A percentile compares a stretch with the other conserved stretches of the same genome.
Evolutionary conservation across 805 yeast genomes (phyloP).

Genomic region (Maudiozyma saulgeensis): DNA sequence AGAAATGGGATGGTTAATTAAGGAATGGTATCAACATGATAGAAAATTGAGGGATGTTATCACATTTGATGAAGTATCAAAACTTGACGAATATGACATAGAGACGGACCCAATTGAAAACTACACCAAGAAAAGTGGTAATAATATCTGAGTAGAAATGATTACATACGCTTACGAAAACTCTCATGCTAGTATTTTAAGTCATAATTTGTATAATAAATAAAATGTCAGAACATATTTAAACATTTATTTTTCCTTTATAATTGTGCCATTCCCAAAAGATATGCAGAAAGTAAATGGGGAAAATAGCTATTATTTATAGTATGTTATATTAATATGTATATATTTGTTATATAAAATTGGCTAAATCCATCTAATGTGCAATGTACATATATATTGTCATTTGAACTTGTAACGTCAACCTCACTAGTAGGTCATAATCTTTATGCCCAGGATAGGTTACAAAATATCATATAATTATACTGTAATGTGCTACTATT

Average conservation of each 20-base stretch:
- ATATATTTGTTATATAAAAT: neutral
- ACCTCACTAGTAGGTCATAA: no score
- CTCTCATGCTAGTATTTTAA: no score
- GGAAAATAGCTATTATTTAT: no score
- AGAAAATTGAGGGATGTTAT: constrained; percentile 52
- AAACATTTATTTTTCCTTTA: no score
- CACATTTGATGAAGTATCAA: constrained; percentile 36
- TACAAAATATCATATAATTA: neutral
- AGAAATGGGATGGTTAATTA: constrained; percentile 57
- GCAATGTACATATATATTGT: neutral
- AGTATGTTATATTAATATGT: neutral
- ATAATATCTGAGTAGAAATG: constrained; percentile 11
- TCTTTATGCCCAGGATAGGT: no score
- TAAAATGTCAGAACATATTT: no score
- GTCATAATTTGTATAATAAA: no score
- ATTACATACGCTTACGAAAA: no score
- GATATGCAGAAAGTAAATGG: no score
- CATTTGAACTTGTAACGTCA: neutral
- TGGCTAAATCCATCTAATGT: neutral
- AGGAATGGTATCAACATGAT: constrained; percentile 59
- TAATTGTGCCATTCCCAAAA: no score
- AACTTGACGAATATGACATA: constrained; percentile 38
- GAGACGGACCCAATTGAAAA: constrained; percentile 50
- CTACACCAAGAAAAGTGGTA: constrained; percentile 35
- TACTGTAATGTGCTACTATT: neutral